Conservation (phyloP, 768 basidiomycete species). For the Boletus insuetus region DNA sequence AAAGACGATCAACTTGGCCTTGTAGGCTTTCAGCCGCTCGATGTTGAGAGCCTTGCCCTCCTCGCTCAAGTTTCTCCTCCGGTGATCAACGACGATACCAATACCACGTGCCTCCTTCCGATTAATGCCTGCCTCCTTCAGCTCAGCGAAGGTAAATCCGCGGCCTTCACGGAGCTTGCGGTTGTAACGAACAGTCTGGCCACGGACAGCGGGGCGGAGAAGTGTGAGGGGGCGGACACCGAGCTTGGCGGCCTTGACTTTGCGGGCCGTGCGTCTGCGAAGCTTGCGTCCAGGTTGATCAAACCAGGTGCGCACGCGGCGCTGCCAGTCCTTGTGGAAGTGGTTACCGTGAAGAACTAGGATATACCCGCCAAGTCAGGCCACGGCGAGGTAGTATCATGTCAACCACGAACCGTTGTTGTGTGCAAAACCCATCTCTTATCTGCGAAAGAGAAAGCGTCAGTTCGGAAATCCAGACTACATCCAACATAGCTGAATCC, state of each 20-base stretch:
- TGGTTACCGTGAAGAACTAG: constrained; percentile 89
- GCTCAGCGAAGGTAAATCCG: constrained; percentile 91
- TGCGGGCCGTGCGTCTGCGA: constrained; percentile 89
- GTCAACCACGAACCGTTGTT: constrained; percentile 30
- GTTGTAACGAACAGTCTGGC: constrained; percentile 97
- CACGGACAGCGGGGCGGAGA: constrained; percentile 96
- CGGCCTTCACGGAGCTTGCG: constrained; percentile 95
- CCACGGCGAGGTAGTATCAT: constrained; percentile 26
- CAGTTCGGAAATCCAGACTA: constrained; percentile 7
- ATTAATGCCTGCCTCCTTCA: constrained; percentile 94
- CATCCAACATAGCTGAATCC: constrained; percentile 17
- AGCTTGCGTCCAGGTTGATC: constrained; percentile 98
- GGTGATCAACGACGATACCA: constrained; percentile 95
- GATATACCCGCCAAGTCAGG: constrained; percentile 11
- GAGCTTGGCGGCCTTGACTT: constrained; percentile 83
- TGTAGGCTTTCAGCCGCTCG: constrained; percentile 91
- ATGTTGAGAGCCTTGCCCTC: constrained; percentile 96
- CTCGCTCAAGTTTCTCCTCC: constrained; percentile 93
- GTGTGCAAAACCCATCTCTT: constrained; percentile 36
- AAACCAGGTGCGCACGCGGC: constrained; percentile 95
- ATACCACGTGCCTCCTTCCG: constrained; percentile 90
- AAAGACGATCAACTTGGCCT: constrained; percentile 91
- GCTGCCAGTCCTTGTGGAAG: constrained; percentile 99
- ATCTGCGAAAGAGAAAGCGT: constrained; percentile 22
- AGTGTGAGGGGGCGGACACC: constrained; percentile 89